Percentiles rank a stretch among this genome's conserved stretches.
Conservation (phyloP, 352 stramenopile genomes). For the Pythium folliculosum region DNA sequence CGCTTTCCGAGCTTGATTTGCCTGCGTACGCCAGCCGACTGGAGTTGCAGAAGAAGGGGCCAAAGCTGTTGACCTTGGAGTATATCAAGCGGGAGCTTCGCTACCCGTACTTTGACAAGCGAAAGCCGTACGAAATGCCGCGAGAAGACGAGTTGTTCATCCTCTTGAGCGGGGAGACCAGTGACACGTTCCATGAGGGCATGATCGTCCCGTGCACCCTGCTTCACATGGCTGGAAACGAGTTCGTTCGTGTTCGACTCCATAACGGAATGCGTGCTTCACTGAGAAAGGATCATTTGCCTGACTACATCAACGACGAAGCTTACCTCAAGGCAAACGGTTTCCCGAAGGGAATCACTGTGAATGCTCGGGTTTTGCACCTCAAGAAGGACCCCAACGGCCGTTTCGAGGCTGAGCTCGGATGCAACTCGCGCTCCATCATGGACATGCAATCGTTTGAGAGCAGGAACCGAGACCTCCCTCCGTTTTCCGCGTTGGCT, state of each 20-base stretch:
- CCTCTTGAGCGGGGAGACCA: slow-evolving; percentile 82
- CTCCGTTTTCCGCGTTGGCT: slow-evolving; percentile 53
- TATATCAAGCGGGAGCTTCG: slow-evolving; percentile 90
- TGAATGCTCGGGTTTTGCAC: slow-evolving; percentile 81
- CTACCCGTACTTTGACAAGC: slow-evolving; percentile 90
- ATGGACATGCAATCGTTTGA: slow-evolving; percentile 77
- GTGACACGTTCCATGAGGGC: slow-evolving; percentile 73
- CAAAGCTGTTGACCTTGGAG: slow-evolving; percentile 84
- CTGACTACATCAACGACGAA: slow-evolving; percentile 66
- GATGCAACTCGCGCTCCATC: slow-evolving; percentile 73
- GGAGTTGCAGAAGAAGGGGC: slow-evolving; percentile 90
- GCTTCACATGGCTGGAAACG: slow-evolving; percentile 77
- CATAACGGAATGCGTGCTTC: slow-evolving; percentile 85
- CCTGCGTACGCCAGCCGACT: slow-evolving; percentile 82
- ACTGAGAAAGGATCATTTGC: slow-evolving; percentile 73
- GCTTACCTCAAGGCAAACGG: slow-evolving; percentile 33
- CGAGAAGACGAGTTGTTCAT: slow-evolving; percentile 88
- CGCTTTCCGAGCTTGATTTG: slow-evolving; percentile 85
- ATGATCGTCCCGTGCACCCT: slow-evolving; percentile 89
- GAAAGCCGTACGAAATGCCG: slow-evolving; percentile 81
- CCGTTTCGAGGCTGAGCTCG: slow-evolving; percentile 74
- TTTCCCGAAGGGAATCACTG: slow-evolving; percentile 86
- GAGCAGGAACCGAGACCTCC: slow-evolving; percentile 48
- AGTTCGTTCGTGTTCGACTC: slow-evolving; percentile 82
- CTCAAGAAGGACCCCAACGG: slow-evolving; percentile 76